Evolutionary conservation across 2,329 filamentous ascomycete genomes (phyloP).

Genomic region (Curvularia hawaiiensis): DNA sequence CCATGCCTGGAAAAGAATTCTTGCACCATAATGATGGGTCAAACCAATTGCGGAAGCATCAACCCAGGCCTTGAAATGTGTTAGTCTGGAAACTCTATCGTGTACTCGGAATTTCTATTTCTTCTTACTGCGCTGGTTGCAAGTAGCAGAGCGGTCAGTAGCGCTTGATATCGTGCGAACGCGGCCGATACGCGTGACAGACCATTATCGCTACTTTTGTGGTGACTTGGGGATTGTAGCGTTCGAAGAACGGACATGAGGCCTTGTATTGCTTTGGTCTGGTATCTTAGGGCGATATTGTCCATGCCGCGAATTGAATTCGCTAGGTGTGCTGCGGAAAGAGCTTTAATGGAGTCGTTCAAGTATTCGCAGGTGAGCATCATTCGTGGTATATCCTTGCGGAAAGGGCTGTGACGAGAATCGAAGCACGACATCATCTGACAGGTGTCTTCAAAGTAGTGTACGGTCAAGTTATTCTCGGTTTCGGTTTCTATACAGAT

Average conservation of each 20-base stretch:
- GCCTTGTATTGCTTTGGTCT: not conserved
- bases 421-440: not conserved
- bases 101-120: not conserved
- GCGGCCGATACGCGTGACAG: not conserved
- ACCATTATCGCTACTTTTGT: not conserved
- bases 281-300: not conserved
- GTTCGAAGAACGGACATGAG: not conserved
- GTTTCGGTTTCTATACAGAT: not conserved
- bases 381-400: not conserved
- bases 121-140: not conserved
- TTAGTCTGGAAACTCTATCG: not conserved
- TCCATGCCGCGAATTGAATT: not conserved
- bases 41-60: constrained; percentile 2
- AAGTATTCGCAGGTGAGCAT: not conserved
- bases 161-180: constrained; percentile 1
- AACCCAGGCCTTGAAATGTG: not conserved
- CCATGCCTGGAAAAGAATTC: constrained; percentile 1
- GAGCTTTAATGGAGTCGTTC: constrained; percentile 1
- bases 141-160: not conserved
- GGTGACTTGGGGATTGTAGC: not conserved
- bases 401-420: not conserved
- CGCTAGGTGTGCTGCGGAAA: not conserved
- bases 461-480: not conserved
- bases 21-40: not conserved
- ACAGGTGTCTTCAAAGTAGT: not conserved